A percentile compares a stretch with the other conserved stretches of the same genome.
These are phyloP conservation scores for Geotrichum candidum DNA, from an alignment of 1,139 yeast genomes.

Conservation along the genomic window DNA sequence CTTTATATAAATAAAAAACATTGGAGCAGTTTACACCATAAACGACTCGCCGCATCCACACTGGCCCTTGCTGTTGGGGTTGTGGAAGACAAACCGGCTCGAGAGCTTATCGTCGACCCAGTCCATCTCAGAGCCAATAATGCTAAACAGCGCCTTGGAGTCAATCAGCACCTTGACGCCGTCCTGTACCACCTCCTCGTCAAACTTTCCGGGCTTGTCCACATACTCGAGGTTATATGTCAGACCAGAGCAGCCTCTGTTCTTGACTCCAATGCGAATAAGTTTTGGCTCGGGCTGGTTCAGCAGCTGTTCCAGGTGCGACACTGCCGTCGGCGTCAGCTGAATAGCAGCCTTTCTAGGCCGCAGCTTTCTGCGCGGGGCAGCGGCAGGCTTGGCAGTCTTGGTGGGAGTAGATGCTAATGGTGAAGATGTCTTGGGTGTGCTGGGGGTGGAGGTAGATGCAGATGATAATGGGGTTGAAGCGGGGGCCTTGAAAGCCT, in stretches of 20 bases:
- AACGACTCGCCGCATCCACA: slow-evolving; percentile 99
- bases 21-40: slow-evolving; percentile 56
- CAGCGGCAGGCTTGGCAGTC: slow-evolving; percentile 19
- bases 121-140: slow-evolving; percentile 97
- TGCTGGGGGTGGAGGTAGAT: background rate
- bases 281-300: slow-evolving; percentile 82
- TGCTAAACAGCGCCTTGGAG: slow-evolving; percentile 89
- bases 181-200: slow-evolving; percentile 80
- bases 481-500: background rate
- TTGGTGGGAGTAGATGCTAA: slow-evolving; percentile 38
- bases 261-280: slow-evolving; percentile 88
- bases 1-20: background rate
- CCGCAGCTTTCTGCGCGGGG: slow-evolving; percentile 54
- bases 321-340: slow-evolving; percentile 64
- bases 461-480: slow-evolving; percentile 9
- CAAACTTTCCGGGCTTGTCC: slow-evolving; percentile 83
- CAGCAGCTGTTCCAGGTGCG: slow-evolving; percentile 59
- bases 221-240: slow-evolving; percentile 90
- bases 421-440: background rate
- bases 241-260: slow-evolving; percentile 94
- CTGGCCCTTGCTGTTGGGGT: slow-evolving; percentile 94
- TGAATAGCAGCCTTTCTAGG: slow-evolving; percentile 89
- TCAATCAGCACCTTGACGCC: slow-evolving; percentile 90
- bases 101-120: slow-evolving; percentile 92
- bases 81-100: slow-evolving; percentile 82